These are phyloP conservation scores for Kluyveromyces dobzhanskii DNA, from an alignment of 805 yeast genomes.

Conservation along the genomic window DNA sequence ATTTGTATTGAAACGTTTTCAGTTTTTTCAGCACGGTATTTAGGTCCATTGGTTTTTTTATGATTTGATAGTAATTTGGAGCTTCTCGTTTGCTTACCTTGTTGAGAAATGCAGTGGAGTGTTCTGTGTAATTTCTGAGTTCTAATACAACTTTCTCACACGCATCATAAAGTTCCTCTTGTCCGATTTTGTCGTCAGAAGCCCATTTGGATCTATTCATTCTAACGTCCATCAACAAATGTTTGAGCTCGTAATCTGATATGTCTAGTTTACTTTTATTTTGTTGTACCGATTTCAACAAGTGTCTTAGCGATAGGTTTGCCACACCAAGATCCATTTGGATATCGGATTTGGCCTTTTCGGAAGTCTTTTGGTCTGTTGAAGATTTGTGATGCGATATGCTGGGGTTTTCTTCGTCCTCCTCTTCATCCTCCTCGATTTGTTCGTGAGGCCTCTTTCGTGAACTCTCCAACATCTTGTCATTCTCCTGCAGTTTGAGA, in stretches of 20 bases:
- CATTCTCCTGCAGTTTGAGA: constrained; percentile 70
- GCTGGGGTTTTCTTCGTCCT: constrained; percentile 12
- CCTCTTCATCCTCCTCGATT: constrained; percentile 9
- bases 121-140: constrained; percentile 86
- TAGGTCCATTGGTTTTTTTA: constrained; percentile 92
- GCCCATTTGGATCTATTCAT: constrained; percentile 98
- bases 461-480: constrained; percentile 45
- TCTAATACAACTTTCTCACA: constrained; percentile 93
- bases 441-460: constrained; percentile 20
- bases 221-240: constrained; percentile 82
- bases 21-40: constrained; percentile 89
- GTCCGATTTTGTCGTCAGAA: constrained; percentile 89
- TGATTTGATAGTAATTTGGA: constrained; percentile 86
- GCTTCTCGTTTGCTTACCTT: constrained; percentile 98
- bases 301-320: constrained; percentile 67
- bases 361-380: constrained; percentile 9
- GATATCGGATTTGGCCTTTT: constrained; percentile 19
- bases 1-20: constrained; percentile 70
- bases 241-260: constrained; percentile 76
- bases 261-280: constrained; percentile 67
- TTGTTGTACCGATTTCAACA: constrained; percentile 68
- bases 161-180: constrained; percentile 95
- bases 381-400: constrained; percentile 9
- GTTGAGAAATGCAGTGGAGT: constrained; percentile 90
- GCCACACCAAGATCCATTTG: constrained; percentile 61